These are phyloP conservation scores for Arthroderma uncinatum DNA, from an alignment of 2,329 filamentous ascomycete species.

Conservation along the genomic window DNA sequence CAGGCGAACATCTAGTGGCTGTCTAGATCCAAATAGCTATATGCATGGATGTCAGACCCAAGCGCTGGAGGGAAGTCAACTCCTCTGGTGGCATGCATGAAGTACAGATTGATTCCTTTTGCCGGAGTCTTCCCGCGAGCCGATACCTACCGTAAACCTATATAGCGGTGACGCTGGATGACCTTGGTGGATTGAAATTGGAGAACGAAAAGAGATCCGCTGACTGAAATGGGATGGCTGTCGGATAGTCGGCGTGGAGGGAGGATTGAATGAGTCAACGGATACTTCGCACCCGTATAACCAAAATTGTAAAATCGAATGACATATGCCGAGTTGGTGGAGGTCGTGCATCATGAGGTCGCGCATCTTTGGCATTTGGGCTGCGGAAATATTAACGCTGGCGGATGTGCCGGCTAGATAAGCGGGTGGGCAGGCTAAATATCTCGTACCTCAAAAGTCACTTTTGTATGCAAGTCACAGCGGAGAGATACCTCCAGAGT, in stretches of 20 bases:
- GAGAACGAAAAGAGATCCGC: not conserved
- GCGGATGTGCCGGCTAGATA: conserved; percentile 1
- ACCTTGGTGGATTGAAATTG: not conserved
- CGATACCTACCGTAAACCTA: too few species aligned
- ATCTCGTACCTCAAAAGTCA: not conserved
- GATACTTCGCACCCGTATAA: too few species aligned
- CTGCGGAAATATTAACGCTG: not conserved
- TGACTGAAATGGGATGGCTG: not conserved
- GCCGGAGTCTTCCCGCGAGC: too few species aligned
- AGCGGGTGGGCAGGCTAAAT: not conserved
- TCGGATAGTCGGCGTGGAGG: not conserved
- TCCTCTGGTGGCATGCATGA: too few species aligned
- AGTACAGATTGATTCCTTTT: too few species aligned
- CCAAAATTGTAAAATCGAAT: too few species aligned
- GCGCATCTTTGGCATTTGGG: not conserved
- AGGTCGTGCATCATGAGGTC: not conserved
- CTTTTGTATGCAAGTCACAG: not conserved
- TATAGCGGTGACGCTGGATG: too few species aligned
- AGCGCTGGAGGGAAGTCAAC: too few species aligned
- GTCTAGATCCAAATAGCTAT: too few species aligned
- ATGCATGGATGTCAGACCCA: too few species aligned
- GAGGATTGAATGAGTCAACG: not conserved
- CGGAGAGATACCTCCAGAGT: not conserved
- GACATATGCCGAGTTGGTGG: not conserved
- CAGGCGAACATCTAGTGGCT: too few species aligned